Conservation (phyloP, 805 yeast species). For the Sugiyamaella marilandica region DNA sequence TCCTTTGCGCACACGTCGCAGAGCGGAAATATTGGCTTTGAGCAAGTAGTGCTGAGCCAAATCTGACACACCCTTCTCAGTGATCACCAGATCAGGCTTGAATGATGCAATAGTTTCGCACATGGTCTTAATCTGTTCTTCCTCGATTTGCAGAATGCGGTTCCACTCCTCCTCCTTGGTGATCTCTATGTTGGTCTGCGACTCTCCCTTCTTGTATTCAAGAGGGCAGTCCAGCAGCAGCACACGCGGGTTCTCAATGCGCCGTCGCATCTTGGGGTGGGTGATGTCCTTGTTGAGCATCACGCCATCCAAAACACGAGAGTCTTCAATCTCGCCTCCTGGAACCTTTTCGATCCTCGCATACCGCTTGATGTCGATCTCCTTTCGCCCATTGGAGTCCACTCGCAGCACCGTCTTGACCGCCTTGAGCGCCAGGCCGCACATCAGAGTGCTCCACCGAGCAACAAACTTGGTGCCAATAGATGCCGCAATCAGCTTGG, state of each 20-base stretch:
- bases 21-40: constrained; percentile 87
- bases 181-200: constrained; percentile 96
- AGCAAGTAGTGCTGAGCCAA: constrained; percentile 93
- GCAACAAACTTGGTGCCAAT: constrained; percentile 94
- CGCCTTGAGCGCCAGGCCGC: constrained; percentile 79
- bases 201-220: constrained; percentile 98
- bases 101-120: constrained; percentile 80
- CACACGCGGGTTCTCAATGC: constrained; percentile 82
- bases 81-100: constrained; percentile 90
- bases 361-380: constrained; percentile 89
- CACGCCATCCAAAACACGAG: constrained; percentile 84
- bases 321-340: constrained; percentile 94
- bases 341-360: constrained; percentile 94
- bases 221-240: constrained; percentile 91
- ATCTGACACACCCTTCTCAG: constrained; percentile 98
- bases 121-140: constrained; percentile 85
- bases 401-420: constrained; percentile 66
- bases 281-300: constrained; percentile 93
- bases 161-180: constrained; percentile 96
- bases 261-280: constrained; percentile 97
- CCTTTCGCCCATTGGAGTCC: constrained; percentile 55
- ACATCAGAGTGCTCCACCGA: constrained; percentile 89
- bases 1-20: constrained; percentile 91
- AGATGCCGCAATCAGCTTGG: constrained; percentile 77
- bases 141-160: constrained; percentile 91